Evolutionary conservation across 345 rosid species (phyloP).

Genomic region (Citropsis articulata): DNA sequence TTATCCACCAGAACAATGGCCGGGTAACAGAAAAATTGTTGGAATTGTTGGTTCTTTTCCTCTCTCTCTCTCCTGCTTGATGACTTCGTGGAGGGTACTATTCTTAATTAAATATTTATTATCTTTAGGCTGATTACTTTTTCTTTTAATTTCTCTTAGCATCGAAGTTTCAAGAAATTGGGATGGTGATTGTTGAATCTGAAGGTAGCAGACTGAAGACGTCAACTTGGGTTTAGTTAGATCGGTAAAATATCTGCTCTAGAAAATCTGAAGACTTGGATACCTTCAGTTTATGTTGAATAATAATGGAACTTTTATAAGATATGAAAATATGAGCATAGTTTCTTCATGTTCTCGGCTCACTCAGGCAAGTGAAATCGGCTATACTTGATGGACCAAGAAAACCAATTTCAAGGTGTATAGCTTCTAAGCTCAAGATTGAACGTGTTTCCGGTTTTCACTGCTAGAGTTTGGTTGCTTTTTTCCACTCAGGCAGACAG

Average conservation of each 20-base stretch:
- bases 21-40: not conserved
- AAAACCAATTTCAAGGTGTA: too few species aligned
- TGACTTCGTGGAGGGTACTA: not conserved
- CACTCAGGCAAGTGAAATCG: not conserved
- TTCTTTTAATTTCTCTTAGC: not conserved
- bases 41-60: not conserved
- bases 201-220: not conserved
- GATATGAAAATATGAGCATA: not conserved
- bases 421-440: too few species aligned
- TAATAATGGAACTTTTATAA: not conserved
- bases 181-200: not conserved
- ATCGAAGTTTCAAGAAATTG: not conserved
- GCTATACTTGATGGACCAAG: too few species aligned
- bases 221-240: not conserved
- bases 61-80: not conserved
- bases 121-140: not conserved
- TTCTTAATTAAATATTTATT: not conserved
- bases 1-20: constrained; percentile 53
- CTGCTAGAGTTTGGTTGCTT: too few species aligned
- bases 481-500: too few species aligned
- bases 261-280: not conserved
- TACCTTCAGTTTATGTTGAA: too few species aligned
- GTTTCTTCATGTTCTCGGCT: not conserved
- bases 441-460: too few species aligned
- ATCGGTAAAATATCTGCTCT: not conserved